Percentiles rank a stretch among this genome's conserved stretches.
These are phyloP conservation scores for Beauveria varroae DNA, from an alignment of 2,329 filamentous ascomycete species.

Conservation along the genomic window DNA sequence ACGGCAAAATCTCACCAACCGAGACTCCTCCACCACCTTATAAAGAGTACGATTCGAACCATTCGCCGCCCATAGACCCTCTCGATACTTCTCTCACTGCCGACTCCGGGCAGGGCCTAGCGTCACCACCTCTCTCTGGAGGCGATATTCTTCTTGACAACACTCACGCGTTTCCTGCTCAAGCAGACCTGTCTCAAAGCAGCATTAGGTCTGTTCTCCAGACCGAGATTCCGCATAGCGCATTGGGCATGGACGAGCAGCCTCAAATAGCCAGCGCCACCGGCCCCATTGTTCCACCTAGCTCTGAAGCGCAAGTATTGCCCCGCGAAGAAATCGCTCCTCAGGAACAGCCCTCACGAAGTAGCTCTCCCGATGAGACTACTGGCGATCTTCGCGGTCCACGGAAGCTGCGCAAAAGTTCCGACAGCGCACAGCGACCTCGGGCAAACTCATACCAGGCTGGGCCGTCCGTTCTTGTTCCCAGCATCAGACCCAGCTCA, in stretches of 20 bases:
- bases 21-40: slow-evolving; percentile 17
- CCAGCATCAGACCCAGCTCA: slow-evolving; percentile 19
- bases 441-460: slow-evolving; percentile 27
- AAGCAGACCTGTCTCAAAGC: neutral
- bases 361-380: slow-evolving; percentile 1
- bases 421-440: slow-evolving; percentile 19
- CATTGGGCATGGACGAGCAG: slow-evolving; percentile 1
- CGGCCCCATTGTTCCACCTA: neutral
- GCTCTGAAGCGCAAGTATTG: neutral
- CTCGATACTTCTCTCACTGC: neutral
- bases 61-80: neutral
- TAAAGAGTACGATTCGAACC: slow-evolving; percentile 7
- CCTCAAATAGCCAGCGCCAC: slow-evolving; percentile 4
- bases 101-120: neutral
- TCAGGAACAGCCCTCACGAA: slow-evolving; percentile 1
- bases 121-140: slow-evolving; percentile 9
- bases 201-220: slow-evolving; percentile 7
- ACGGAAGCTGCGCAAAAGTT: slow-evolving; percentile 26
- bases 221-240: slow-evolving; percentile 3
- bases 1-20: slow-evolving; percentile 13
- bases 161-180: neutral
- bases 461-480: slow-evolving; percentile 16
- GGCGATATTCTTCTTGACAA: neutral
- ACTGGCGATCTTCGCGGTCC: slow-evolving; percentile 16
- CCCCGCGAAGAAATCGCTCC: slow-evolving; percentile 14